Conservation (phyloP, 75 land plant genomes). For the Cunninghamia lanceolata region DNA sequence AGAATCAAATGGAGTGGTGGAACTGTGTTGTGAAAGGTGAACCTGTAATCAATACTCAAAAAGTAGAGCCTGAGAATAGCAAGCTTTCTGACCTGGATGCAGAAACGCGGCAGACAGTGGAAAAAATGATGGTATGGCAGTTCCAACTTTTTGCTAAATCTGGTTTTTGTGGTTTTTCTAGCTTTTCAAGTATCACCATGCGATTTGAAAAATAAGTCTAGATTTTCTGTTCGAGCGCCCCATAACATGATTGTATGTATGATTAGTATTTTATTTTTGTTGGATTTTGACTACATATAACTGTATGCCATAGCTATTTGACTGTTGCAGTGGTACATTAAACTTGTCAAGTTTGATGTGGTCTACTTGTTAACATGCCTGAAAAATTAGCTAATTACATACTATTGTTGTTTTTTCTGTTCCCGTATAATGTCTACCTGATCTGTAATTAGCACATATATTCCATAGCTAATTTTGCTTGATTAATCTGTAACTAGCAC, state of each 20-base stretch:
- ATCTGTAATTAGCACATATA: no score
- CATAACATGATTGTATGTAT: no score
- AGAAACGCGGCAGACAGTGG: constrained; percentile 85
- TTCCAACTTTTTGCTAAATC: not conserved
- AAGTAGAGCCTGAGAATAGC: constrained; percentile 92
- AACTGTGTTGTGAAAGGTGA: constrained; percentile 80
- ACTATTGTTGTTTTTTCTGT: no score
- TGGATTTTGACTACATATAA: no score
- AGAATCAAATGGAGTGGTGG: constrained; percentile 97
- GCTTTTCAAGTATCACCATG: not conserved
- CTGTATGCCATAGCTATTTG: not conserved
- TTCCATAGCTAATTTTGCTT: no score
- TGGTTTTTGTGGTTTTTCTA: not conserved
- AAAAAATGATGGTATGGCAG: constrained; percentile 88
- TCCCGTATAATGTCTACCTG: no score
- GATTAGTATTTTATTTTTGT: no score
- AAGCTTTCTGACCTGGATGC: constrained; percentile 84
- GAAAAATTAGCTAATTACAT: no score
- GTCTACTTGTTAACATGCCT: no score
- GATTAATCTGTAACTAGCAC: no score
- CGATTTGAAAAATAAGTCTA: not conserved
- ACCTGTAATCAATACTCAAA: constrained; percentile 86
- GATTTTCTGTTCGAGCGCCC: not conserved
- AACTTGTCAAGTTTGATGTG: no score
- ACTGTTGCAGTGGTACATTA: no score